Conservation (phyloP, 176 grass and related monocot genomes). For the Oryza glaberrima region DNA sequence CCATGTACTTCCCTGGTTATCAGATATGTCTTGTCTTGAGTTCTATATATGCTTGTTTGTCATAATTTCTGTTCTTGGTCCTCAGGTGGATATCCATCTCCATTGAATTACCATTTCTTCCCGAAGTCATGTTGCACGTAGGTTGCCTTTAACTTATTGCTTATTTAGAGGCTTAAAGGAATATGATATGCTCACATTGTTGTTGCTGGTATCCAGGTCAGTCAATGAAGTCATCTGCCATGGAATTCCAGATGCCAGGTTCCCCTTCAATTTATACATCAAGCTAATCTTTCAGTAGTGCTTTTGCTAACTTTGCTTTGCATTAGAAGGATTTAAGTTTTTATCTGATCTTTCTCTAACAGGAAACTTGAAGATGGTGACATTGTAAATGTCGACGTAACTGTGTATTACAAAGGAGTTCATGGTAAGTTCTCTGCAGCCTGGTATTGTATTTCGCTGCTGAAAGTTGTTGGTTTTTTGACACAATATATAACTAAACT, state of each 20-base stretch:
- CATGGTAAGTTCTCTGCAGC: constrained; percentile 70
- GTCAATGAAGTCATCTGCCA: constrained; percentile 98
- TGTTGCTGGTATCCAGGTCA: constrained; percentile 62
- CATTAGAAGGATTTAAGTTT: constrained; percentile 32
- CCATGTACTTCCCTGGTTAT: too few species aligned
- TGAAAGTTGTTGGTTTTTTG: constrained; percentile 23
- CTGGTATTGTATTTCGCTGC: constrained; percentile 31
- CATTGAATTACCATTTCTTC: constrained; percentile 97
- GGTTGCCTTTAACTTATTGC: constrained; percentile 52
- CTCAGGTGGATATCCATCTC: constrained; percentile 95
- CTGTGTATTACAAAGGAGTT: constrained; percentile 88
- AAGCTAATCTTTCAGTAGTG: constrained; percentile 24
- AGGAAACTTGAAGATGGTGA: constrained; percentile 97
- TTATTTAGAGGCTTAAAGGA: constrained; percentile 28
- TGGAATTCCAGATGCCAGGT: constrained; percentile 99
- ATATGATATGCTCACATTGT: constrained; percentile 35
- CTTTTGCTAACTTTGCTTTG: constrained; percentile 28
- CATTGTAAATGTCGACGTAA: constrained; percentile 96
- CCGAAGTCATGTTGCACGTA: constrained; percentile 99
- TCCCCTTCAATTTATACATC: constrained; percentile 25
- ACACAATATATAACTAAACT: constrained; percentile 33
- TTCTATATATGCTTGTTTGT: constrained; percentile 20
- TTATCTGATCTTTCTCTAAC: constrained; percentile 47
- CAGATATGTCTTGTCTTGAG: constrained; percentile 6
- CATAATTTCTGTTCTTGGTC: constrained; percentile 41